These are phyloP conservation scores for Emiliania huxleyi DNA, from an alignment of 78 protist genomes.

Conservation along the genomic window DNA sequence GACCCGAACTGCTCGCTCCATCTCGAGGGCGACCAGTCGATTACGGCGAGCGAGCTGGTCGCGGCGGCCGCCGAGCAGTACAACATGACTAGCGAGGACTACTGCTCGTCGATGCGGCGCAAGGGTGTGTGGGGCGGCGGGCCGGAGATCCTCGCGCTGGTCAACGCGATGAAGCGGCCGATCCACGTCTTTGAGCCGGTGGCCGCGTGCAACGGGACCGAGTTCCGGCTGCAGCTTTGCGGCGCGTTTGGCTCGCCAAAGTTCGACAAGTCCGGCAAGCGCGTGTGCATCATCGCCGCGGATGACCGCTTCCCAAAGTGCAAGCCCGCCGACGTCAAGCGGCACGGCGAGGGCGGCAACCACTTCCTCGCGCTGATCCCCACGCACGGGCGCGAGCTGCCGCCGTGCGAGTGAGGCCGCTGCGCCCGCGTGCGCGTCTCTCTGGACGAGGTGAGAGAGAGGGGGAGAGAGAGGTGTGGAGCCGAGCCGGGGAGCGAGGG, in stretches of 20 bases:
- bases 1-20: not conserved
- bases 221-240: not conserved
- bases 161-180: not conserved
- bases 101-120: not conserved
- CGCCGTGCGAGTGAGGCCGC: too few relatives aligned
- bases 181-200: slow-evolving; percentile 24
- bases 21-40: not conserved
- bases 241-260: not conserved
- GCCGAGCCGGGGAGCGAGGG: too few relatives aligned
- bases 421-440: too few relatives aligned
- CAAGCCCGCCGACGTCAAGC: not conserved
- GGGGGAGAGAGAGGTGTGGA: too few relatives aligned
- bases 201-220: slow-evolving; percentile 1
- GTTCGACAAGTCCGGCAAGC: not conserved
- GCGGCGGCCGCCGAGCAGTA: not conserved
- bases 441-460: too few relatives aligned
- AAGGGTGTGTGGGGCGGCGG: slow-evolving; percentile 15
- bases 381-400: not conserved
- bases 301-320: not conserved
- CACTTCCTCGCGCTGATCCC: slow-evolving; percentile 9
- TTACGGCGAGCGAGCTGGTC: not conserved
- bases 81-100: not conserved
- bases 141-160: slow-evolving; percentile 24
- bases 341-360: slow-evolving; percentile 4
- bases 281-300: not conserved